phyloP scores from a whole-genome alignment of 371 early-diverging fungal species.

The Globomyces sp. region DNA sequence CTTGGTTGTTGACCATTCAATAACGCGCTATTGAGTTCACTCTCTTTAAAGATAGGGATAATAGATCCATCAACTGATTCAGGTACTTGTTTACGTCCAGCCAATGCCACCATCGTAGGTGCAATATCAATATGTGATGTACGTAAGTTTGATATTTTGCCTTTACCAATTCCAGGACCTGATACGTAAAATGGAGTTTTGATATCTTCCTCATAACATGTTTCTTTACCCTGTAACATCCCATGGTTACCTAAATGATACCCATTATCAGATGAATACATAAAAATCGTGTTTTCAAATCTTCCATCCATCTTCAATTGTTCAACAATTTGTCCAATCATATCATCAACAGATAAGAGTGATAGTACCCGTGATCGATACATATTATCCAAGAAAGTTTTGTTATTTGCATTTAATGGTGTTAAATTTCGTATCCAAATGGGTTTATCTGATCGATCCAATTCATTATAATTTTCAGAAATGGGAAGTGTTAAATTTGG shows the following conservation, averaged over 20 bases:
- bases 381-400: constrained; percentile 52
- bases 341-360: constrained; percentile 64
- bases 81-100: constrained; percentile 45
- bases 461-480: constrained; percentile 57
- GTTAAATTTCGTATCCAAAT: constrained; percentile 54
- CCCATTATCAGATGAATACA: constrained; percentile 68
- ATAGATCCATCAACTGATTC: constrained; percentile 57
- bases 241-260: constrained; percentile 68
- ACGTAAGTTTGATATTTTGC: constrained; percentile 43
- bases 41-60: constrained; percentile 31
- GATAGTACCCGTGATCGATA: constrained; percentile 60
- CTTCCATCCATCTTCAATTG: constrained; percentile 54
- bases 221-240: constrained; percentile 58
- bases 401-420: constrained; percentile 32
- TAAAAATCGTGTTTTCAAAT: constrained; percentile 62
- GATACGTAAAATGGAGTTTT: constrained; percentile 55
- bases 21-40: too few species aligned
- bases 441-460: constrained; percentile 53
- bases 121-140: constrained; percentile 62
- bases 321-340: constrained; percentile 56
- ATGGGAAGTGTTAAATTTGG: constrained; percentile 58
- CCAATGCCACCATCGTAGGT: constrained; percentile 60
- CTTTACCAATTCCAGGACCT: constrained; percentile 60
- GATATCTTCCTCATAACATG: constrained; percentile 63
- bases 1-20: neutral